phyloP scores from a whole-genome alignment of 2,329 filamentous ascomycete genomes.

The Aphanoascus verrucosus region DNA sequence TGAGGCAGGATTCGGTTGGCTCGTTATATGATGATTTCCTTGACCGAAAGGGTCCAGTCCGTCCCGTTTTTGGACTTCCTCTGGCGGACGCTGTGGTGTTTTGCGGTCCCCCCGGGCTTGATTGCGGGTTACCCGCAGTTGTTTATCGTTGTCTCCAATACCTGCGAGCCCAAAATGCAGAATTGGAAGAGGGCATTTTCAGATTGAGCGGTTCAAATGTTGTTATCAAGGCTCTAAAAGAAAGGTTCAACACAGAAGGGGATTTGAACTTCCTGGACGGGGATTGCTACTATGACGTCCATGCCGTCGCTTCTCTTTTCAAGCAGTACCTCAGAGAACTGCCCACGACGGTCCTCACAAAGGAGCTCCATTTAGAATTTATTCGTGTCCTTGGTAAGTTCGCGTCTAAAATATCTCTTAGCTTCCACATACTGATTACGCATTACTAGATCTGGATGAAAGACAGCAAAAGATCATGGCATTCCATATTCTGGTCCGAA shows the following conservation, averaged over 20 bases:
- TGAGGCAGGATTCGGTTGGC: conserved; percentile 22
- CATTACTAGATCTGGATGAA: conserved; percentile 53
- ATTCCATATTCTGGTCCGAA: conserved; percentile 67
- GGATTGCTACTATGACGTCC: conserved; percentile 83
- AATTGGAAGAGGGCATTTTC: conserved; percentile 89
- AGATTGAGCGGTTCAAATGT: conserved; percentile 92
- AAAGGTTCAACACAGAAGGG: conserved; percentile 86
- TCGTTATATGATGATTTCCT: conserved; percentile 39
- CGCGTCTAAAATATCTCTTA: background rate
- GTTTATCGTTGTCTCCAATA: conserved; percentile 95
- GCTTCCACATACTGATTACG: background rate
- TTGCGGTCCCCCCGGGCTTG: conserved; percentile 55
- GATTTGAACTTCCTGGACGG: conserved; percentile 76
- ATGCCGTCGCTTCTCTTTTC: conserved; percentile 85
- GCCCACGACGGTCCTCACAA: conserved; percentile 79
- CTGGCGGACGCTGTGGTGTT: conserved; percentile 76
- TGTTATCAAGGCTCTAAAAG: conserved; percentile 79
- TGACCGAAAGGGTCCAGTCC: conserved; percentile 44
- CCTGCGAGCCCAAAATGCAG: conserved; percentile 68
- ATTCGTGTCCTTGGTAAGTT: conserved; percentile 58
- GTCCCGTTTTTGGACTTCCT: conserved; percentile 73
- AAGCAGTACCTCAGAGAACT: conserved; percentile 91
- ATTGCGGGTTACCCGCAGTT: conserved; percentile 73
- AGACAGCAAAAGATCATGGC: conserved; percentile 64
- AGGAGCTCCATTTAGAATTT: conserved; percentile 84